Conservation (phyloP, 2,329 filamentous ascomycete genomes). For the Aspergillus latus region DNA sequence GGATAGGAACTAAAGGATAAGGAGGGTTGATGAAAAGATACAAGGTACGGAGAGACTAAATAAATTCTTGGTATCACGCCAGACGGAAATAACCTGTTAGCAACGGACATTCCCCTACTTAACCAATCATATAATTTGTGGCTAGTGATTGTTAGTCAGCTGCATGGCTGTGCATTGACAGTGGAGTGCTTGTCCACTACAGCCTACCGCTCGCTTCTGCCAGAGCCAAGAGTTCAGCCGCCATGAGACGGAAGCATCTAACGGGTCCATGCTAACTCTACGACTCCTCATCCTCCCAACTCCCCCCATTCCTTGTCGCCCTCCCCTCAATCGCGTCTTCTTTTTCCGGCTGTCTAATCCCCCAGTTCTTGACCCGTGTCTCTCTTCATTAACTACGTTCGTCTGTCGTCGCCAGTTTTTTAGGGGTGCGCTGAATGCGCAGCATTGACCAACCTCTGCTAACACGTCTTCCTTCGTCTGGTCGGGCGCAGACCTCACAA, state of each 20-base stretch:
- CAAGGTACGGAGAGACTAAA: not conserved
- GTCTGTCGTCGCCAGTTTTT: slow-evolving; percentile 17
- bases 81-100: slow-evolving; percentile 28
- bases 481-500: slow-evolving; percentile 9
- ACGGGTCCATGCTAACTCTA: slow-evolving; percentile 17
- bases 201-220: slow-evolving; percentile 31
- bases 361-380: not conserved
- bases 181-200: no score
- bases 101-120: no score
- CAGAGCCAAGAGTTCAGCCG: slow-evolving; percentile 34
- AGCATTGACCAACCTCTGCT: slow-evolving; percentile 21
- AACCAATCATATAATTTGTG: no score
- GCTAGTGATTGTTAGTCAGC: not conserved
- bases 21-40: not conserved
- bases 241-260: slow-evolving; percentile 1
- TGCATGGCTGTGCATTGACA: no score
- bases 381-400: not conserved
- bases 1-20: not conserved
- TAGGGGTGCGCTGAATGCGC: slow-evolving; percentile 26
- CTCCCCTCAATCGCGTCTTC: not conserved
- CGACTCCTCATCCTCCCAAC: slow-evolving; percentile 8
- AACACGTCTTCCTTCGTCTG: slow-evolving; percentile 16
- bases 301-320: slow-evolving; percentile 3
- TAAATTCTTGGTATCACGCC: slow-evolving; percentile 30
- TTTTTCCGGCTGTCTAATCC: not conserved